phyloP scores from a whole-genome alignment of 768 basidiomycete species.

The Pleurotus djamor region DNA sequence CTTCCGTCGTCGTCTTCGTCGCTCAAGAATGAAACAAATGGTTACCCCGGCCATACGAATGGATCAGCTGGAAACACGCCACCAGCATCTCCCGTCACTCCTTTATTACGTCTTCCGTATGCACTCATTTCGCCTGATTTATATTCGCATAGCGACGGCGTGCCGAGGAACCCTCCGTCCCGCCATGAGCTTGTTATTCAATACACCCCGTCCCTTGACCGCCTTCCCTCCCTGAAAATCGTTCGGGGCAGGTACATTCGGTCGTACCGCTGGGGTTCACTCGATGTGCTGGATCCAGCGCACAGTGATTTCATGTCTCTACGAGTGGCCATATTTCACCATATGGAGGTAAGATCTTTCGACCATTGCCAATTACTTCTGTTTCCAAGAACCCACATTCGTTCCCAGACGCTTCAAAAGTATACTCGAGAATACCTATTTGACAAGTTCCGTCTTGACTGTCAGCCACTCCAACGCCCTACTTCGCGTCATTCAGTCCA shows the following conservation, averaged over 20 bases:
- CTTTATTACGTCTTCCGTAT: slow-evolving; percentile 73
- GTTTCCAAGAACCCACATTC: slow-evolving; percentile 13
- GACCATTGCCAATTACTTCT: slow-evolving; percentile 12
- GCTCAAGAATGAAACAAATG: slow-evolving; percentile 53
- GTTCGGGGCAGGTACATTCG: slow-evolving; percentile 65
- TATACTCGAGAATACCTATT: slow-evolving; percentile 84
- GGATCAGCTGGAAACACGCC: slow-evolving; percentile 58
- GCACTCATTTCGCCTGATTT: slow-evolving; percentile 82
- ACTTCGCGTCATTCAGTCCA: slow-evolving; percentile 43
- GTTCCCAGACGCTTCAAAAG: slow-evolving; percentile 72
- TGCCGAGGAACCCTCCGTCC: slow-evolving; percentile 50
- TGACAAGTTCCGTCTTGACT: slow-evolving; percentile 70
- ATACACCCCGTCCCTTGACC: slow-evolving; percentile 61
- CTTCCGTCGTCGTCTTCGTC: slow-evolving; percentile 31
- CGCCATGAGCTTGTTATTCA: slow-evolving; percentile 74
- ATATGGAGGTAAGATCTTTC: slow-evolving; percentile 69
- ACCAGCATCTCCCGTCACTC: slow-evolving; percentile 62
- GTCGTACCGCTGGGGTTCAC: slow-evolving; percentile 79
- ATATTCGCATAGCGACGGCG: slow-evolving; percentile 84
- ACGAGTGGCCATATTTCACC: slow-evolving; percentile 79
- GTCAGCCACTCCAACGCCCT: slow-evolving; percentile 46
- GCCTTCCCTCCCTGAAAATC: slow-evolving; percentile 41
- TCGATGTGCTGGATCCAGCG: slow-evolving; percentile 75
- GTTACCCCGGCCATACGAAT: slow-evolving; percentile 47
- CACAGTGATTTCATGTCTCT: slow-evolving; percentile 83